A percentile compares a stretch with the other conserved stretches of the same genome.
Evolutionary conservation across 768 basidiomycete species (phyloP).

Genomic region (Cystofilobasidium capitatum): DNA sequence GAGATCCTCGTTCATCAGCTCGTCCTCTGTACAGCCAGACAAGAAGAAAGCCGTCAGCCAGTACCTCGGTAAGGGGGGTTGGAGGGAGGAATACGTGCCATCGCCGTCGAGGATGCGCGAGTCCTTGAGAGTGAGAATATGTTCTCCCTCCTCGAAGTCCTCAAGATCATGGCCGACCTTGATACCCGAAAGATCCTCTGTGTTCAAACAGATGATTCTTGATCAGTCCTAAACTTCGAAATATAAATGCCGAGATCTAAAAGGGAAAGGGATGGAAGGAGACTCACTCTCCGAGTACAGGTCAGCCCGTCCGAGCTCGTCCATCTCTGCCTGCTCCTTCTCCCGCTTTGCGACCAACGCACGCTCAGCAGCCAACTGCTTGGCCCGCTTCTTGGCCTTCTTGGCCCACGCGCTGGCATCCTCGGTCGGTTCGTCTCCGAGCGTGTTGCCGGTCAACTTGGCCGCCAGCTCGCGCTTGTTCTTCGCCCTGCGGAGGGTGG

Average conservation of each 20-base stretch:
- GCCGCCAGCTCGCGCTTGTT: conserved; percentile 87
- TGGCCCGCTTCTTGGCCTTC: conserved; percentile 60
- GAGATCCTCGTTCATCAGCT: conserved; percentile 90
- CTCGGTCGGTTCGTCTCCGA: conserved; percentile 54
- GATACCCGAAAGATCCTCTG: conserved; percentile 82
- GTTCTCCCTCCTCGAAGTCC: conserved; percentile 81
- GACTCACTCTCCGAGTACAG: conserved; percentile 79
- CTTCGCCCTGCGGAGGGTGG: conserved; percentile 59
- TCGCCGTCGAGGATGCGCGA: conserved; percentile 89
- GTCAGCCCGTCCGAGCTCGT: conserved; percentile 58
- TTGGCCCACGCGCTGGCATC: conserved; percentile 86
- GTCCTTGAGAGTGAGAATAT: conserved; percentile 94
- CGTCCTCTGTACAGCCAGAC: conserved; percentile 62
- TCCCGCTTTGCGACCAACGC: conserved; percentile 59
- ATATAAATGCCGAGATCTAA: too few species aligned
- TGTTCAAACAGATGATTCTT: neutral
- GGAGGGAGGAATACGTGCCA: conserved; percentile 46
- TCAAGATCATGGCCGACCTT: conserved; percentile 95
- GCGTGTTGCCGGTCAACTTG: conserved; percentile 81
- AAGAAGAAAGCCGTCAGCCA: neutral
- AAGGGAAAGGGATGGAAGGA: conserved; percentile 2
- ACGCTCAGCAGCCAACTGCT: conserved; percentile 64
- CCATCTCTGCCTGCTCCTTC: conserved; percentile 73
- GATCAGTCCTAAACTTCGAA: too few species aligned
- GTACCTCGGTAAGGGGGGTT: conserved; percentile 2